Evolutionary conservation across 1,139 yeast species (phyloP).

Genomic region (Suhomyces maxii): DNA sequence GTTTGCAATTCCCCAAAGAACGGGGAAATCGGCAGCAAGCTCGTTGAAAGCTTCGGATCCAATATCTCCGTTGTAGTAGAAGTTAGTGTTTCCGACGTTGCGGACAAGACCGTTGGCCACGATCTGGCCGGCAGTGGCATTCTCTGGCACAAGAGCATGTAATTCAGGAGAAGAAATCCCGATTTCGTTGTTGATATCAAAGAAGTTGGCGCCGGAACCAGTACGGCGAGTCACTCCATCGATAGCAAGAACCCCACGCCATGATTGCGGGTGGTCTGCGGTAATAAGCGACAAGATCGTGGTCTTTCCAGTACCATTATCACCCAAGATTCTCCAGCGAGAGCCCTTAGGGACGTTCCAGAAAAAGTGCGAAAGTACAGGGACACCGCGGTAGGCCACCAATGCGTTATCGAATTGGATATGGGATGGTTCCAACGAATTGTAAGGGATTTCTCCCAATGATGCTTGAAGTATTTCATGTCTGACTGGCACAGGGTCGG

Average conservation of each 20-base stretch:
- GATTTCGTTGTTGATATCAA: conserved; percentile 73
- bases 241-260: conserved; percentile 71
- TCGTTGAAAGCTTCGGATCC: conserved; percentile 12
- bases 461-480: conserved; percentile 8
- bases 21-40: conserved; percentile 27
- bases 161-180: conserved; percentile 93
- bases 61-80: conserved; percentile 23
- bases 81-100: conserved; percentile 59
- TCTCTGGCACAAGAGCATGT: conserved; percentile 75
- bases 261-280: conserved; percentile 95
- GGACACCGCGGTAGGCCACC: conserved; percentile 63
- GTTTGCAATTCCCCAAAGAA: conserved; percentile 33
- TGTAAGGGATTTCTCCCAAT: conserved; percentile 3
- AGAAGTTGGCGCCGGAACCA: conserved; percentile 69
- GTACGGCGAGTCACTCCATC: conserved; percentile 69
- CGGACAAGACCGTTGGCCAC: conserved; percentile 69
- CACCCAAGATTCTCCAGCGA: conserved; percentile 86
- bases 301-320: conserved; percentile 92
- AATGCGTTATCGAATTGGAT: conserved; percentile 65
- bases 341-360: conserved; percentile 75
- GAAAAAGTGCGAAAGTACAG: conserved; percentile 56
- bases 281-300: conserved; percentile 81
- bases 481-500: neutral
- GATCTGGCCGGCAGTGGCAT: conserved; percentile 54
- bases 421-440: conserved; percentile 21